Evolutionary conservation across 2,329 filamentous ascomycete genomes (phyloP).

Genomic region (Ophiostoma montium): DNA sequence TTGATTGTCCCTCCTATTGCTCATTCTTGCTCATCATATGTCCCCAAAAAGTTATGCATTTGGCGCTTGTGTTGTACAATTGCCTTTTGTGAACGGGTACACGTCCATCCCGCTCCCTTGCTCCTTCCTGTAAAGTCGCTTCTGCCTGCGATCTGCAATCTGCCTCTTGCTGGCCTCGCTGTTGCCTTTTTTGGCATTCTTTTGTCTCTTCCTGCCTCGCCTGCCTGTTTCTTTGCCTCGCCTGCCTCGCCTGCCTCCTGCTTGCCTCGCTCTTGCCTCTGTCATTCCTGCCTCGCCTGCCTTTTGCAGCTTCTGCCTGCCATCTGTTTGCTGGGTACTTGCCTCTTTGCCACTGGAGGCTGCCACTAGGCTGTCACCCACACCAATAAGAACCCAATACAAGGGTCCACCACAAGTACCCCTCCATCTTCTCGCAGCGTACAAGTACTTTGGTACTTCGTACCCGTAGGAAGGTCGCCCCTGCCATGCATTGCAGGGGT

Average conservation of each 20-base stretch:
- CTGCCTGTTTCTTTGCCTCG: background rate
- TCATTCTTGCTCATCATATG: no score
- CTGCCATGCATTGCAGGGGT: background rate
- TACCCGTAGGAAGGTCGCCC: no score
- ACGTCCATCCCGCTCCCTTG: background rate
- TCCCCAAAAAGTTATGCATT: no score
- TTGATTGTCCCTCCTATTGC: no score
- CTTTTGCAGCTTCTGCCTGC: slow-evolving; percentile 2
- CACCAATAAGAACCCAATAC: slow-evolving; percentile 1
- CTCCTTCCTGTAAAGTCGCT: background rate
- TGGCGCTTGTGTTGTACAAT: background rate
- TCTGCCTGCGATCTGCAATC: background rate
- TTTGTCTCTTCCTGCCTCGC: background rate
- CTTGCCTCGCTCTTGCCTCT: slow-evolving; percentile 5
- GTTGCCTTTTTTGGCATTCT: slow-evolving; percentile 3
- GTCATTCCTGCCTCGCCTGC: slow-evolving; percentile 1
- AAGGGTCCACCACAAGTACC: slow-evolving; percentile 18
- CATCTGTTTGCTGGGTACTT: slow-evolving; percentile 11
- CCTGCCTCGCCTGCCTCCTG: background rate
- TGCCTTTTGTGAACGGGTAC: background rate
- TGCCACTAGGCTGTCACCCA: slow-evolving; percentile 19
- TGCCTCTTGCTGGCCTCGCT: background rate
- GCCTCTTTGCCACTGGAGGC: slow-evolving; percentile 17
- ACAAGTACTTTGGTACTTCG: no score
- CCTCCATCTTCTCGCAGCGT: slow-evolving; percentile 7